These are phyloP conservation scores for Wallacemonas rigidus DNA, from an alignment of 208 protist species.

Conservation along the genomic window DNA sequence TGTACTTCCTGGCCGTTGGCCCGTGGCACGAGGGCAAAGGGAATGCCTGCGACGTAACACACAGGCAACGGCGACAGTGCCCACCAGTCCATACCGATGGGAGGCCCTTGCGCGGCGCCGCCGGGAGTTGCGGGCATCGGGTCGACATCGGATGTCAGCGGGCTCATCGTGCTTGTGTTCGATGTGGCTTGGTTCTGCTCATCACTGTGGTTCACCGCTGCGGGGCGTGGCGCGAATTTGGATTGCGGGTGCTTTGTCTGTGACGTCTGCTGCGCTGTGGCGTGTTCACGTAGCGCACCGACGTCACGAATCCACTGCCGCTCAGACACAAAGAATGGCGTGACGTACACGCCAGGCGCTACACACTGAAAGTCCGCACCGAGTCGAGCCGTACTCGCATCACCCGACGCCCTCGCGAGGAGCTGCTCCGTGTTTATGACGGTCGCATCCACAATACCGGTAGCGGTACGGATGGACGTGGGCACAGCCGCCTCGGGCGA, in stretches of 20 bases:
- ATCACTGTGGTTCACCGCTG: neutral
- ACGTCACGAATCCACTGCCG: conserved; percentile 16
- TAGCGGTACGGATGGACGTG: neutral
- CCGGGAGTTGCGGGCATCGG: no score
- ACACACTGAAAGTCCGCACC: conserved; percentile 9
- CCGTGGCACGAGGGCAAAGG: conserved; percentile 33
- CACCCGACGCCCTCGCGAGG: conserved; percentile 1
- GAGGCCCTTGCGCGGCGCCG: no score
- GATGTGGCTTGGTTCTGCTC: no score
- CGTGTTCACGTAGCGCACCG: conserved; percentile 4
- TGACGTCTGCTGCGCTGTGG: neutral
- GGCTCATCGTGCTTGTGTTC: no score
- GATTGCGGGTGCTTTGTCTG: neutral
- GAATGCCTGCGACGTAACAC: conserved; percentile 30
- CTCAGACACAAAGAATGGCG: conserved; percentile 28
- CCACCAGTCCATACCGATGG: conserved; percentile 38
- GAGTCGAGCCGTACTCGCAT: neutral
- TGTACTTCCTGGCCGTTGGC: conserved; percentile 34
- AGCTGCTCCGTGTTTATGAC: conserved; percentile 14
- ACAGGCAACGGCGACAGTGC: conserved; percentile 38
- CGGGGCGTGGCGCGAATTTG: neutral
- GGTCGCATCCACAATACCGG: conserved; percentile 5
- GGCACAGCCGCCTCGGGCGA: no score
- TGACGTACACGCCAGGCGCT: conserved; percentile 23
- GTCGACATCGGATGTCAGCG: no score